phyloP scores from a whole-genome alignment of 2,329 filamentous ascomycete genomes.

The Verticillium zaregamsianum region DNA sequence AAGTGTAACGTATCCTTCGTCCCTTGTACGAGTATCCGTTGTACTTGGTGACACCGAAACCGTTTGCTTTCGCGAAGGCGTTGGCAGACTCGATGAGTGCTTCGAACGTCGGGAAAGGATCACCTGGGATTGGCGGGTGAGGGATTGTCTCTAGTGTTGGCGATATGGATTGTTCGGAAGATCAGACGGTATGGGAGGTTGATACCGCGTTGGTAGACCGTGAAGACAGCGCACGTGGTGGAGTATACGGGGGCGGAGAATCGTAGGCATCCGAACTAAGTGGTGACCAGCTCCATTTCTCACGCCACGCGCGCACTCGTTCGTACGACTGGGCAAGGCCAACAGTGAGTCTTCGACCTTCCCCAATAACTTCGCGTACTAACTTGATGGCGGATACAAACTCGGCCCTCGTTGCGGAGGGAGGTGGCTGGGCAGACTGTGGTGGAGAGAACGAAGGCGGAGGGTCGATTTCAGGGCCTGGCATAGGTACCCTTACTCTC shows the following conservation, averaged over 20 bases:
- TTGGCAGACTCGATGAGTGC: background rate
- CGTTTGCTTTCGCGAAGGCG: conserved; percentile 2
- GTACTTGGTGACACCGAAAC: conserved; percentile 4
- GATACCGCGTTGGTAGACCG: background rate
- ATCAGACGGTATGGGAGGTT: background rate
- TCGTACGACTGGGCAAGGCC: background rate
- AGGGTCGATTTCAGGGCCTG: background rate
- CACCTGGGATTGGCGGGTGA: conserved; percentile 7
- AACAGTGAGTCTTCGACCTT: background rate
- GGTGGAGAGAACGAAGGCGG: background rate
- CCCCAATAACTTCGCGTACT: background rate
- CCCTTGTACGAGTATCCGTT: conserved; percentile 4
- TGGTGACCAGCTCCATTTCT: conserved; percentile 5
- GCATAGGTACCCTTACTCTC: background rate
- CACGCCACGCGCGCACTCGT: background rate
- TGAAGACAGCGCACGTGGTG: conserved; percentile 1
- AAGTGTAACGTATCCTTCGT: conserved; percentile 4
- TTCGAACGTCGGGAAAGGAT: conserved; percentile 6
- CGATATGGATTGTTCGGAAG: conserved; percentile 1
- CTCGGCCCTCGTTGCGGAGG: background rate
- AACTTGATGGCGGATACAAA: background rate
- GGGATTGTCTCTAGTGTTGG: conserved; percentile 7
- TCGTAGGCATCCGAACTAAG: conserved; percentile 7
- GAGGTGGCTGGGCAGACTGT: background rate
- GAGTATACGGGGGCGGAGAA: conserved; percentile 8